Percentiles rank a stretch among this genome's conserved stretches.
These are phyloP conservation scores for Centrapalus pauciflorus DNA, from an alignment of 129 eudicot genomes.

Conservation along the genomic window DNA sequence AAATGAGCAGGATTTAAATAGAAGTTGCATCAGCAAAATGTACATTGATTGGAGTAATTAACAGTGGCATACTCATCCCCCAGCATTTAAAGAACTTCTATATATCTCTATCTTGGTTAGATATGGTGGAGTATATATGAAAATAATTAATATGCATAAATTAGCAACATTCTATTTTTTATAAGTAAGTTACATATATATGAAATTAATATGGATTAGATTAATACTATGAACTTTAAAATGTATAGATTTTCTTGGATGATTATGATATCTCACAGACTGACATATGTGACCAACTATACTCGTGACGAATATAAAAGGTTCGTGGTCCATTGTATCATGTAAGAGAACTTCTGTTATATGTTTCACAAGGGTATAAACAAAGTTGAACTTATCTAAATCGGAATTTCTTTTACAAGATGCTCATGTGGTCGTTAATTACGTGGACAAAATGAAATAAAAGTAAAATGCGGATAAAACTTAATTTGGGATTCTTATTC, in stretches of 20 bases:
- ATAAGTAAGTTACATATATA: too few species aligned
- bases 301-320: neutral
- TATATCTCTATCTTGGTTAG: too few species aligned
- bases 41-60: neutral
- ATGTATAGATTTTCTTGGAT: too few species aligned
- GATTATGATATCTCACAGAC: too few species aligned
- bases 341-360: conserved; percentile 3
- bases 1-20: neutral
- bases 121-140: neutral
- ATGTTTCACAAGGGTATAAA: conserved; percentile 18
- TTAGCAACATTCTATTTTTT: too few species aligned
- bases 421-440: conserved; percentile 9
- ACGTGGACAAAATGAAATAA: conserved; percentile 7
- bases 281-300: neutral
- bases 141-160: too few species aligned
- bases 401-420: conserved; percentile 1
- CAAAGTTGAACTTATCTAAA: conserved; percentile 25
- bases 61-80: neutral
- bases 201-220: too few species aligned
- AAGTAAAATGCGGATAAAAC: neutral
- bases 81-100: neutral
- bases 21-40: neutral
- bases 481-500: neutral
- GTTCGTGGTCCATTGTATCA: conserved; percentile 7
- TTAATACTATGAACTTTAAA: too few species aligned